Conservation (phyloP, 176 grass and related monocot species). For the Oryza brachyantha region DNA sequence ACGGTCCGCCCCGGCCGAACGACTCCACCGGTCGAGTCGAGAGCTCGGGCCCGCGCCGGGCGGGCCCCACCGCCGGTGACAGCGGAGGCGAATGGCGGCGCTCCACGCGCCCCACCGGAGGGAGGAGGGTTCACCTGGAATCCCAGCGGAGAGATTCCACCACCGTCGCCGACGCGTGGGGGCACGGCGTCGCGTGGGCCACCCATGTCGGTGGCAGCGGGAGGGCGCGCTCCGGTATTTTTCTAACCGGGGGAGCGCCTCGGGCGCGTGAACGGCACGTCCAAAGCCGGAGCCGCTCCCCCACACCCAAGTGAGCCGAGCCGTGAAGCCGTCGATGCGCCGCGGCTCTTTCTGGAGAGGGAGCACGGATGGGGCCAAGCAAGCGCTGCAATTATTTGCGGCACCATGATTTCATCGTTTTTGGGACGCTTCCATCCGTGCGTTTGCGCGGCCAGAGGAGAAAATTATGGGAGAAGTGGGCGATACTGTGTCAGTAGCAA, state of each 20-base stretch:
- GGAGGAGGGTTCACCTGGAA: not conserved
- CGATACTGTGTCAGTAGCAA: too few species aligned
- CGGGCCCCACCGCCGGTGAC: too few species aligned
- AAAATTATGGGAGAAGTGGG: not conserved
- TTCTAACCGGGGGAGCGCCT: not conserved
- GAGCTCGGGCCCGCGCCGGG: too few species aligned
- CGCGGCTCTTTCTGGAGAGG: not conserved
- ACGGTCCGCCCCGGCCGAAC: too few species aligned
- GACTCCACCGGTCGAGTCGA: not conserved
- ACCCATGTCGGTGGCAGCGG: not conserved
- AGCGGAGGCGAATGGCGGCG: not conserved
- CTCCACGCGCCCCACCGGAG: constrained; percentile 3
- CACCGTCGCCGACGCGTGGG: not conserved
- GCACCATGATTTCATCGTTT: not conserved
- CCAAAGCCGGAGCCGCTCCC: not conserved
- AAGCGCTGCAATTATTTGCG: constrained; percentile 17
- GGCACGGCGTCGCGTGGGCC: not conserved
- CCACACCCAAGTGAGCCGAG: not conserved
- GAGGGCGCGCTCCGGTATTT: not conserved
- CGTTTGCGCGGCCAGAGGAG: too few species aligned
- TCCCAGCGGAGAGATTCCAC: not conserved
- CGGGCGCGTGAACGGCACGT: constrained; percentile 31
- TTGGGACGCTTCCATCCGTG: not conserved
- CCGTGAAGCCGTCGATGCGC: not conserved
- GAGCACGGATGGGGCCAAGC: not conserved